These are phyloP conservation scores for Urostyla sp. DNA, from an alignment of 73 alveolate species.

Conservation along the genomic window DNA sequence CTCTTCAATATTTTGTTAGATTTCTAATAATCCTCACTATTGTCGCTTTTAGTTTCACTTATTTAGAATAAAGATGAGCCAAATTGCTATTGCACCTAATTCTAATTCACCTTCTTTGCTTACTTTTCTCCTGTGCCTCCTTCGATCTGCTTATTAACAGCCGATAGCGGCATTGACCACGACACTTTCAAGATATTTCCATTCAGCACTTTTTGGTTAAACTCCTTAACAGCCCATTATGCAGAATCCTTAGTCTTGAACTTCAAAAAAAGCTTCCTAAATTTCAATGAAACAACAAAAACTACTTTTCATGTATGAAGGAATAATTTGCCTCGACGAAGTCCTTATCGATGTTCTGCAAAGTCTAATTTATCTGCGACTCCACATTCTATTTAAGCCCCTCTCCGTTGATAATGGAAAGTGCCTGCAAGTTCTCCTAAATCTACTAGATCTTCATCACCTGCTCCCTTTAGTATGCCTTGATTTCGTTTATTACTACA, in stretches of 20 bases:
- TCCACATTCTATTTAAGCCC: too few species aligned
- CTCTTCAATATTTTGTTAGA: not conserved
- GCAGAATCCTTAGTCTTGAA: slow-evolving; percentile 6
- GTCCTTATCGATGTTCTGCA: too few species aligned
- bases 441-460: too few species aligned
- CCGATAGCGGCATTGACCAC: not conserved
- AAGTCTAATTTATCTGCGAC: too few species aligned
- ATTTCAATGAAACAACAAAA: too few species aligned
- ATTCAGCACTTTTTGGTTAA: slow-evolving; percentile 1
- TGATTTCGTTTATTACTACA: too few species aligned
- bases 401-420: too few species aligned
- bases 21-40: not conserved
- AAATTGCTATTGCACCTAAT: not conserved
- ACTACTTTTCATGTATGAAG: too few species aligned
- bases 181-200: slow-evolving; percentile 17
- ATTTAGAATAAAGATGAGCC: not conserved
- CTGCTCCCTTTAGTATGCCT: too few species aligned
- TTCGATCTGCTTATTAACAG: not conserved
- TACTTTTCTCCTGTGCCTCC: not conserved
- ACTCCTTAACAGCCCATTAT: slow-evolving; percentile 38
- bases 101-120: not conserved
- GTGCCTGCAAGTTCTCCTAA: too few species aligned
- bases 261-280: too few species aligned
- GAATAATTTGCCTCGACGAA: too few species aligned
- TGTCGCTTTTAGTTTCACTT: not conserved